Percentiles rank a stretch among this genome's conserved stretches.
phyloP scores from a whole-genome alignment of 1,284 basidiomycete genomes.

The Microbotryomycetes sp. region DNA sequence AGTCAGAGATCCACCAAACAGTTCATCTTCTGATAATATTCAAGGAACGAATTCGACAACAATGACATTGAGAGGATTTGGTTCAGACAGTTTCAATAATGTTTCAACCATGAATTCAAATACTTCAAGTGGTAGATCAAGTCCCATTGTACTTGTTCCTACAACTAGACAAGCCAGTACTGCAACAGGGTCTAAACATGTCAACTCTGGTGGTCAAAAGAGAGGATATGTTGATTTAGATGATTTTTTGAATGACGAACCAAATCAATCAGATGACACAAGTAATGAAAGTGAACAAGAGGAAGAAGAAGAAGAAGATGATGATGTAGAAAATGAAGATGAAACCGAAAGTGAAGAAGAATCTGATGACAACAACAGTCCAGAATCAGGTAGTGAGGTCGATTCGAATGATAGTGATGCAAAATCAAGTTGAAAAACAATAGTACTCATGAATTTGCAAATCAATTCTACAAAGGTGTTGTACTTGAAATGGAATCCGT shows the following conservation, averaged over 20 bases:
- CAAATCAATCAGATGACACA: conserved; percentile 27
- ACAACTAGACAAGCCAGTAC: not conserved
- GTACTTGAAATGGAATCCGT: not conserved
- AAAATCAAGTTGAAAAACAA: not conserved
- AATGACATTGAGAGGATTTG: conserved; percentile 22
- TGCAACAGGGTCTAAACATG: not conserved
- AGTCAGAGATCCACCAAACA: too few relatives aligned
- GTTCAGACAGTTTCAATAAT: conserved; percentile 6
- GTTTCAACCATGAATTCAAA: too few relatives aligned
- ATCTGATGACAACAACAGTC: not conserved
- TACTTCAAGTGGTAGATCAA: conserved; percentile 1
- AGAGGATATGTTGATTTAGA: conserved; percentile 9
- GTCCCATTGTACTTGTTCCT: conserved; percentile 24
- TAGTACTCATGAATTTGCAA: not conserved
- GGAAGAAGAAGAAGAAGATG: conserved; percentile 3
- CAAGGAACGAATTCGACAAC: too few relatives aligned
- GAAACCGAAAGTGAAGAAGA: conserved; percentile 6
- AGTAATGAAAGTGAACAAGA: conserved; percentile 29
- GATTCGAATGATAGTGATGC: not conserved
- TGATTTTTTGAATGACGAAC: conserved; percentile 14
- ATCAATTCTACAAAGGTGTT: not conserved
- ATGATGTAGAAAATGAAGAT: conserved; percentile 2
- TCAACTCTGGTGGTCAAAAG: not conserved
- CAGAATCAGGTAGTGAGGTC: not conserved
- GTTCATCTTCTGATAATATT: too few relatives aligned